Evolutionary conservation across 768 basidiomycete species (phyloP), one percentile per base, ranked within the genome.

Genomic region (Boletus sp.): DNA sequence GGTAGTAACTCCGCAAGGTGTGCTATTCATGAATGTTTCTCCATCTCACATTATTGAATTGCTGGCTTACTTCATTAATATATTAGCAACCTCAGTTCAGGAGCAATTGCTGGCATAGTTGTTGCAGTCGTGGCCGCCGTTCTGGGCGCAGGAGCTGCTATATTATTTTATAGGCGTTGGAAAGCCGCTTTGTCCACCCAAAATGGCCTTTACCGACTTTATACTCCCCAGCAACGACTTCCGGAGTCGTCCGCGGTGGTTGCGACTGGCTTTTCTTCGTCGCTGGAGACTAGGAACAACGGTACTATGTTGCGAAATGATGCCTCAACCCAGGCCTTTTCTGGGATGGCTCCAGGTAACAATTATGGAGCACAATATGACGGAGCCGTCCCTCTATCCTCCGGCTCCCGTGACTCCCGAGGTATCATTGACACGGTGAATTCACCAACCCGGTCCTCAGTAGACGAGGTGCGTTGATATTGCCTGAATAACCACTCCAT

Each of bases 151-250:
- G 61, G 47, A 9, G 57, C 42, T 14, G 64, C 69, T 3, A 8
- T 67, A 41, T 54, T 71, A 50, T 72, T 69, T 37, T 73, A 68
- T 36, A 57, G 62, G 33, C 66, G 66, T 8, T 73, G 70, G 70
- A 73, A 58, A 58, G 61, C 62, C 17, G 60, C 59, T 1, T n/a
- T 64, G 30, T 52, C 58, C 24, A 40, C 53, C 18, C 64, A 63
- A n/a, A 42, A 50, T 5, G 57, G 59, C 40, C 42, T 59, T 7
- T 61, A 64, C 44, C 54, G 60, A 41, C 32, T 47, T 36, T 48
- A 57, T 41, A 48, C 58, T 5, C 46, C 57, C 4, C 65, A 64
- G n/a, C 59, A 55, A 33, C 62, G 32, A 17, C 35, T 14, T 7
- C 52, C 54, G 4, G 53, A 15, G 11, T 28, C 39, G 0, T 7